Conservation (phyloP, 331 rosid genomes). For the Pyracantha coccinea region DNA sequence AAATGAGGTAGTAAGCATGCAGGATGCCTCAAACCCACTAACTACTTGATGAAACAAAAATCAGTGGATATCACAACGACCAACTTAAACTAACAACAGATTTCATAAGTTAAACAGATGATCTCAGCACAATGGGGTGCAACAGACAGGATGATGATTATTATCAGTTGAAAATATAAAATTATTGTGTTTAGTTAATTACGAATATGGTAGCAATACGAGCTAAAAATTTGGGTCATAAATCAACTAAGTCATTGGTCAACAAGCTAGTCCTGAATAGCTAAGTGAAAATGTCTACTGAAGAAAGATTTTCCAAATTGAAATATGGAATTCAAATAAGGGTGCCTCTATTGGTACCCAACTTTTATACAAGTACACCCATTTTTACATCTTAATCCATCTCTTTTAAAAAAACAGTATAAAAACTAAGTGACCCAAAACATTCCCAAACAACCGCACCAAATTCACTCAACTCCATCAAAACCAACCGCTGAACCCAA, state of each 20-base stretch:
- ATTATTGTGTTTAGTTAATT: neutral
- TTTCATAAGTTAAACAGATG: neutral
- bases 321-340: too few species aligned
- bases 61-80: neutral
- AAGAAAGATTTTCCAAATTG: too few species aligned
- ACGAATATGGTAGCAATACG: neutral
- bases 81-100: neutral
- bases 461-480: too few species aligned
- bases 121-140: neutral
- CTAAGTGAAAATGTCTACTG: neutral
- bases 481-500: too few species aligned
- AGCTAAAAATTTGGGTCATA: neutral
- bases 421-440: too few species aligned
- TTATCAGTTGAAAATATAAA: neutral
- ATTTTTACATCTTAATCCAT: too few species aligned
- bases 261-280: neutral
- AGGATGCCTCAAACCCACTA: too few species aligned
- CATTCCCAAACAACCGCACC: too few species aligned
- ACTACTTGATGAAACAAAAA: constrained; percentile 12
- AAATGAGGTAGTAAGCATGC: constrained; percentile 6
- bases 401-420: too few species aligned
- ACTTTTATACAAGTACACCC: too few species aligned
- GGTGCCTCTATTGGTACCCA: too few species aligned
- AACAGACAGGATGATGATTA: neutral
- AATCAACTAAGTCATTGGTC: neutral